Base-by-base conservation (phyloP, 2,329 filamentous ascomycete genomes). In the Sordariomycetes sp. region DNA sequence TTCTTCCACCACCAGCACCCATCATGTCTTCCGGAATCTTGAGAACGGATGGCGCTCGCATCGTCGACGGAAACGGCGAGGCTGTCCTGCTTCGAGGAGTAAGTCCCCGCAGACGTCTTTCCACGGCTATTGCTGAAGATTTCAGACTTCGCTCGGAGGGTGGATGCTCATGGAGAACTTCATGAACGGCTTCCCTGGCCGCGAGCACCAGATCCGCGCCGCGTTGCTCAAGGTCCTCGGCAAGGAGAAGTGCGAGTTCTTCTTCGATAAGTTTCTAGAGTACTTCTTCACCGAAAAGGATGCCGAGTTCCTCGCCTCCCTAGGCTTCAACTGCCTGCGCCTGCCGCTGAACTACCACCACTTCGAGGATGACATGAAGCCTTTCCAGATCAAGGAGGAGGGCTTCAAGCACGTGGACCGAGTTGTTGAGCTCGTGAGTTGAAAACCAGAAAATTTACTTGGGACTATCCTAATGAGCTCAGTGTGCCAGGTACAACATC, bases 341-440 rank as follows among this genome's bases (percentile, higher is more conserved):
- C 47, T 79, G 4, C 69, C 70, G 1, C 72, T 79, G 48, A 78
- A 78, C 45, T 75, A 76, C 42, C 62, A 64, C 1, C 67, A 72
- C 43, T 71, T 72, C 24, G 63, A 68, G 41, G 66, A 72, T 38
- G 66, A 69, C 39, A 61, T 64, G 57, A 63, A 70, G 38, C 67
- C 67, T 0, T 51, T 59, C 7, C 59, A 66, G 1, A 50, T 70
- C 18, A 70, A 69, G 40, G 47, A 57, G 15, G 54, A 57, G 14
- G 68, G 68, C 0, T 72, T 72, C 47, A 63, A 65, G 38, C 63
- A 63, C 30, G 51, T 72, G 2, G 68, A 72, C 41, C 51, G 64
- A 15, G 57, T 70, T 0, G 51, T 72, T 8, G 54, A 68, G 2
- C 50, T 68, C 33, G 44, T 39, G 21, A 32, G 38, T 34, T 6